These are phyloP conservation scores for Coccinonectria pachysandricola DNA, from an alignment of 2,329 filamentous ascomycete genomes.

Conservation along the genomic window DNA sequence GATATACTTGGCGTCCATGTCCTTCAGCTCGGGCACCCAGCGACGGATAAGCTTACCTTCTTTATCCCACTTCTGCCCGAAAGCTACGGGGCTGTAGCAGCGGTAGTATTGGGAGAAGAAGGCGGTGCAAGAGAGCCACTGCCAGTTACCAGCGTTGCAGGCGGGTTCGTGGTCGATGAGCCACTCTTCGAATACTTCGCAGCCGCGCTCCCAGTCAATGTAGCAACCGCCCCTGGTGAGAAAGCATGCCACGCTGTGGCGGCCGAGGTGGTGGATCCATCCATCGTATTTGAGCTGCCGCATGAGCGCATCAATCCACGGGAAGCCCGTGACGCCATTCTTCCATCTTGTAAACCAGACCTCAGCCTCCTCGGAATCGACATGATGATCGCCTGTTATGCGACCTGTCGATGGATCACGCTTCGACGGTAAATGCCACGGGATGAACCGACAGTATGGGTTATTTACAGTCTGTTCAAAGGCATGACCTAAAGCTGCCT, in stretches of 20 bases:
- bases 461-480: constrained; percentile 60
- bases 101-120: constrained; percentile 66
- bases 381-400: constrained; percentile 49
- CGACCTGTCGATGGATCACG: constrained; percentile 32
- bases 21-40: constrained; percentile 57
- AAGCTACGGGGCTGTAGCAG: constrained; percentile 60
- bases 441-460: constrained; percentile 59
- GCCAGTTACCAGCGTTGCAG: constrained; percentile 68
- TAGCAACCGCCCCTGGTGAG: constrained; percentile 72
- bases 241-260: constrained; percentile 72
- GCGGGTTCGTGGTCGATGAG: constrained; percentile 66
- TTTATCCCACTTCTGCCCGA: constrained; percentile 67
- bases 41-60: constrained; percentile 52
- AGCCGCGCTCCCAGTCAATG: constrained; percentile 68
- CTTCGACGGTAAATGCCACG: constrained; percentile 65
- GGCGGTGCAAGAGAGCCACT: constrained; percentile 66
- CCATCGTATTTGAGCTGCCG: constrained; percentile 60
- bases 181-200: constrained; percentile 68
- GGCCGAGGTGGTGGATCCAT: constrained; percentile 71
- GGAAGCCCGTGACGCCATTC: constrained; percentile 60
- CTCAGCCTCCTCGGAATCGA: constrained; percentile 54
- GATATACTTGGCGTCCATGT: constrained; percentile 57
- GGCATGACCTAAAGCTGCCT: constrained; percentile 53
- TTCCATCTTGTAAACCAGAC: constrained; percentile 60
- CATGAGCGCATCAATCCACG: constrained; percentile 75